A percentile compares a stretch with the other conserved stretches of the same genome.
Conservation (phyloP, 2,329 filamentous ascomycete species). For the Xylaria sp. region DNA sequence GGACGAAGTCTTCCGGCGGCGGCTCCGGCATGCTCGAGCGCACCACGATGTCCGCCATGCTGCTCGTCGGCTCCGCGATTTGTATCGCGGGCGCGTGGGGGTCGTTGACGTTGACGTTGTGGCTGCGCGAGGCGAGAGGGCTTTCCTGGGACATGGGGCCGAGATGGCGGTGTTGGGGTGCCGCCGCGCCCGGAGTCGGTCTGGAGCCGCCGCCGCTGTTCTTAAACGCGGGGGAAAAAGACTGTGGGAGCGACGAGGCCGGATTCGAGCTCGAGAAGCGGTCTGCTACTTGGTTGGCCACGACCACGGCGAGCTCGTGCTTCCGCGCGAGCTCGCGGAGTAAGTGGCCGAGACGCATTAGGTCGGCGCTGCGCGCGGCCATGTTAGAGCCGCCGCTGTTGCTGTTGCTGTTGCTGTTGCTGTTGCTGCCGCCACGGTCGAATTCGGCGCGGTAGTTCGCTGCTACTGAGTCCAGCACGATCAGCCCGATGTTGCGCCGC, state of each 20-base stretch:
- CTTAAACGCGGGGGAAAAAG: conserved; percentile 37
- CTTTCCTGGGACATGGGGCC: conserved; percentile 56
- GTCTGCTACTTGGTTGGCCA: conserved; percentile 96
- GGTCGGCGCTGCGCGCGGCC: conserved; percentile 79
- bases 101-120: conserved; percentile 36
- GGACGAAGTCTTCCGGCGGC: conserved; percentile 46
- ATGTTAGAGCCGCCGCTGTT: conserved; percentile 67
- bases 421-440: conserved; percentile 64
- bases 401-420: conserved; percentile 55
- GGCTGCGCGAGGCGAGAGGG: conserved; percentile 62
- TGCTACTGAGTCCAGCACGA: conserved; percentile 91
- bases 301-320: conserved; percentile 83
- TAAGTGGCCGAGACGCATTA: conserved; percentile 79
- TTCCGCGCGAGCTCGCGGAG: conserved; percentile 80
- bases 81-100: conserved; percentile 39
- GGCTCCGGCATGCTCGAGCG: conserved; percentile 53
- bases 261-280: conserved; percentile 65
- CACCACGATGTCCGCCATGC: conserved; percentile 52
- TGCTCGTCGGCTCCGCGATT: conserved; percentile 54
- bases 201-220: conserved; percentile 31
- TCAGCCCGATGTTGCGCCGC: conserved; percentile 79
- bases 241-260: neutral
- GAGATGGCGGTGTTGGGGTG: neutral
- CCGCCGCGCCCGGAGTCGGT: neutral
- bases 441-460: conserved; percentile 97